These are phyloP conservation scores for Cryptococcus sp. DNA, from an alignment of 1,284 basidiomycete species.

Conservation along the genomic window DNA sequence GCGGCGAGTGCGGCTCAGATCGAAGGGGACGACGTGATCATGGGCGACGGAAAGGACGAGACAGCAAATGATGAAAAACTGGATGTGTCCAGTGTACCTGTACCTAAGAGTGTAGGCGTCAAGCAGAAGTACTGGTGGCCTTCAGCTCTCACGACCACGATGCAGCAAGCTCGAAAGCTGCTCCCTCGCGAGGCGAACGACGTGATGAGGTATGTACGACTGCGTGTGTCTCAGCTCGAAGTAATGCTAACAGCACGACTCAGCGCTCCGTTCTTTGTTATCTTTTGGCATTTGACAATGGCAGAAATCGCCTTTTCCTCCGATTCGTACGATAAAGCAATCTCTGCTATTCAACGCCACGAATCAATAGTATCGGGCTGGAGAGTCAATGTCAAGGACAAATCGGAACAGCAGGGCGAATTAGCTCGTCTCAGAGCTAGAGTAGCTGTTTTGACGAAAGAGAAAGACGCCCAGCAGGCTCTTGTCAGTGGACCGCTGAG, in stretches of 20 bases:
- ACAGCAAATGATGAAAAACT: constrained; percentile 7
- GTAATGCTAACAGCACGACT: constrained; percentile 2
- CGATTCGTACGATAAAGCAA: constrained; percentile 53
- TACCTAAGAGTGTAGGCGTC: constrained; percentile 9
- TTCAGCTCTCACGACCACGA: constrained; percentile 29
- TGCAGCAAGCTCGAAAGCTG: constrained; percentile 32
- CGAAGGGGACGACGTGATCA: constrained; percentile 17
- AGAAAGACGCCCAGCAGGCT: constrained; percentile 40
- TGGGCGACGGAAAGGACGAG: constrained; percentile 13
- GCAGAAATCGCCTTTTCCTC: constrained; percentile 76
- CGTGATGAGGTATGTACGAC: constrained; percentile 23
- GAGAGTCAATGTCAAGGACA: constrained; percentile 20
- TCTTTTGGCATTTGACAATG: constrained; percentile 91
- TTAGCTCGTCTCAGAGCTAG: constrained; percentile 28
- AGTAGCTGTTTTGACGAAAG: constrained; percentile 34
- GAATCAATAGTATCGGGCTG: constrained; percentile 45
- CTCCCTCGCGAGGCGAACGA: constrained; percentile 31
- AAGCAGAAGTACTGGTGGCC: constrained; percentile 35
- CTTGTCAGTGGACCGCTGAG: constrained; percentile 62
- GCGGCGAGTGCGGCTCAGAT: constrained; percentile 55
- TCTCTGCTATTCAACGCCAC: constrained; percentile 47
- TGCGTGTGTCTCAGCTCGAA: neutral
- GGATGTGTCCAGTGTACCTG: constrained; percentile 11
- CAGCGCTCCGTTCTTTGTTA: constrained; percentile 84
- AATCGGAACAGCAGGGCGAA: constrained; percentile 31